Evolutionary conservation across 768 basidiomycete species (phyloP).

Genomic region (Leccinum boreale): DNA sequence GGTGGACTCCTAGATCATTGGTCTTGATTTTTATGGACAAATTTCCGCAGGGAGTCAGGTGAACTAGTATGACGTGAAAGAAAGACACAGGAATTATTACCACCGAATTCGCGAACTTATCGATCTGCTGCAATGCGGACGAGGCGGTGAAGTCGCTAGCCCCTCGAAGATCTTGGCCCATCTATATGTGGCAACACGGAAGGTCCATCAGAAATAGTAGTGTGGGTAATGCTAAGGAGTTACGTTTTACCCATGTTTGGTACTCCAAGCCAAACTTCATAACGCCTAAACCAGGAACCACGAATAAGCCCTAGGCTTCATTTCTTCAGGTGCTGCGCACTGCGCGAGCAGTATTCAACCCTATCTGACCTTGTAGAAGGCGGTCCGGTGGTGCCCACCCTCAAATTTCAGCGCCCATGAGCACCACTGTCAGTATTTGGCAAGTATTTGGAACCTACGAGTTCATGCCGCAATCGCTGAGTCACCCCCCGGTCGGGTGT

Average conservation of each 20-base stretch:
- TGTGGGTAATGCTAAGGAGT: background rate
- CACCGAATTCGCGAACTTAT: background rate
- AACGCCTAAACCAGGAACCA: background rate
- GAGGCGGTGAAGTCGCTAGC: constrained; percentile 11
- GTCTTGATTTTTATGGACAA: constrained; percentile 10
- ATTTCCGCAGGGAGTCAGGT: background rate
- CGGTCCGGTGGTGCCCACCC: background rate
- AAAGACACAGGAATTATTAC: background rate
- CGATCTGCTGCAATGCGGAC: constrained; percentile 4
- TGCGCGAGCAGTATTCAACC: background rate
- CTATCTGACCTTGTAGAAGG: background rate
- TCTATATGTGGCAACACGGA: background rate
- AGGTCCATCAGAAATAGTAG: background rate
- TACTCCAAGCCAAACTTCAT: background rate
- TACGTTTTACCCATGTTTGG: background rate
- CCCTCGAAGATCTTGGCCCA: background rate
- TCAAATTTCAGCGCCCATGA: background rate
- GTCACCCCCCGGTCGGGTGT: background rate
- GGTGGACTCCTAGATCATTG: background rate
- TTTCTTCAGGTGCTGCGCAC: background rate
- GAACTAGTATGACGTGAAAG: background rate
- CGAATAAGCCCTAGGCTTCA: too few species aligned
- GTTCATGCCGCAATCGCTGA: background rate
- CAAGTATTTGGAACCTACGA: background rate
- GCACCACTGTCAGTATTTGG: too few species aligned